phyloP scores from a whole-genome alignment of 495 filamentous ascomycete species.

The Copromyces sp. region DNA sequence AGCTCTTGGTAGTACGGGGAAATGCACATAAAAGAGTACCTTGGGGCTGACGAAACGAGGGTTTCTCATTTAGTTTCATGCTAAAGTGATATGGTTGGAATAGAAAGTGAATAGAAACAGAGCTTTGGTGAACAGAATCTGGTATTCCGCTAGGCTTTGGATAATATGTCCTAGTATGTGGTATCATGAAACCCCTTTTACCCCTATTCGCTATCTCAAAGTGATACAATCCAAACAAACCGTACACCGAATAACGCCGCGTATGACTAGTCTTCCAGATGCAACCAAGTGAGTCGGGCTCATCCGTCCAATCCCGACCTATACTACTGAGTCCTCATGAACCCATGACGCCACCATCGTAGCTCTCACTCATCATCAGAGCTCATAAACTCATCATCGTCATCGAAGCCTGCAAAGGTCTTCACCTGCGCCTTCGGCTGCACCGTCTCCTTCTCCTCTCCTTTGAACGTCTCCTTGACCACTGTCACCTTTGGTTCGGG shows the following conservation, averaged over 20 bases:
- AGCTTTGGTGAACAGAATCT: background rate
- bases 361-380: constrained; percentile 55
- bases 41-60: constrained; percentile 1
- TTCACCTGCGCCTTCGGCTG: constrained; percentile 21
- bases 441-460: constrained; percentile 31
- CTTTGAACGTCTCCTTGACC: background rate
- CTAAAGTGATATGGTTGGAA: background rate
- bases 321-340: background rate
- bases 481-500: constrained; percentile 2
- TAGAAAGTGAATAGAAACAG: background rate
- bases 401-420: constrained; percentile 77
- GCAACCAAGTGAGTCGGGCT: background rate
- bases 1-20: constrained; percentile 8
- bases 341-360: constrained; percentile 19
- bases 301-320: background rate
- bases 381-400: constrained; percentile 85
- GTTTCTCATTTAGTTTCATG: background rate
- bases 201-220: background rate
- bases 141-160: background rate
- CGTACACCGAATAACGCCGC: background rate
- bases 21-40: constrained; percentile 22
- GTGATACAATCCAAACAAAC: background rate
- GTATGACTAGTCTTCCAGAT: background rate
- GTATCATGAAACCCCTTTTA: background rate
- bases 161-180: background rate